Evolutionary conservation across 345 rosid species (phyloP).

Genomic region (Excoecaria agallocha): DNA sequence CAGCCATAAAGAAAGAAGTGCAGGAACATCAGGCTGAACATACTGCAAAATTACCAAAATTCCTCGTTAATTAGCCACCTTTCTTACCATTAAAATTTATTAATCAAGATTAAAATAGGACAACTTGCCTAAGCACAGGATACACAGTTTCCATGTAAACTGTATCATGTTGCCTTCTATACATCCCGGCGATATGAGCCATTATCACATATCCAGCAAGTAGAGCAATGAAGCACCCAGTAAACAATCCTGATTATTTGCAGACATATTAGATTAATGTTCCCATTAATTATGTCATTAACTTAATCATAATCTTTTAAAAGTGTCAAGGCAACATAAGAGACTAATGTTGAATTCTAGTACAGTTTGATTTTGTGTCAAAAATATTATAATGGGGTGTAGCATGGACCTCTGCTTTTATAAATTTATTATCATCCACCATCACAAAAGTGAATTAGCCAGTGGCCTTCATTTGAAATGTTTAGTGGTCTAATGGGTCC

Average conservation of each 20-base stretch:
- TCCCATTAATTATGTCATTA: too few species aligned
- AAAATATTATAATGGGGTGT: slow-evolving; percentile 16
- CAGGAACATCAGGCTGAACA: slow-evolving; percentile 83
- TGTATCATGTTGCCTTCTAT: slow-evolving; percentile 55
- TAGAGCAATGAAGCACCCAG: slow-evolving; percentile 87
- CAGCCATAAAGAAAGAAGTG: slow-evolving; percentile 91
- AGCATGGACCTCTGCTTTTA: slow-evolving; percentile 40
- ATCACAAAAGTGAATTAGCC: slow-evolving; percentile 32
- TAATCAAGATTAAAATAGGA: neutral
- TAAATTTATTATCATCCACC: slow-evolving; percentile 45
- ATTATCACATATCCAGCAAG: slow-evolving; percentile 78
- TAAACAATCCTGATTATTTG: slow-evolving; percentile 70
- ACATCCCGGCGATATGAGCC: slow-evolving; percentile 90
- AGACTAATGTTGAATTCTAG: slow-evolving; percentile 16
- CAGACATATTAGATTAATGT: slow-evolving; percentile 9
- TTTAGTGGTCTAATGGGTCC: slow-evolving; percentile 51
- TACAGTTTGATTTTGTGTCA: slow-evolving; percentile 12
- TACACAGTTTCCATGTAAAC: slow-evolving; percentile 95
- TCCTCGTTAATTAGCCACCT: slow-evolving; percentile 15
- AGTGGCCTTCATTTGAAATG: slow-evolving; percentile 26
- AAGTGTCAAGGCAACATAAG: too few species aligned
- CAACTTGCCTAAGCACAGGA: slow-evolving; percentile 87
- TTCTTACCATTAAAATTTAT: neutral
- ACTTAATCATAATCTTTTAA: too few species aligned
- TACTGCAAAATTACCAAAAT: slow-evolving; percentile 50